phyloP scores from a whole-genome alignment of 495 filamentous ascomycete genomes.

The Penicillium herquei region DNA sequence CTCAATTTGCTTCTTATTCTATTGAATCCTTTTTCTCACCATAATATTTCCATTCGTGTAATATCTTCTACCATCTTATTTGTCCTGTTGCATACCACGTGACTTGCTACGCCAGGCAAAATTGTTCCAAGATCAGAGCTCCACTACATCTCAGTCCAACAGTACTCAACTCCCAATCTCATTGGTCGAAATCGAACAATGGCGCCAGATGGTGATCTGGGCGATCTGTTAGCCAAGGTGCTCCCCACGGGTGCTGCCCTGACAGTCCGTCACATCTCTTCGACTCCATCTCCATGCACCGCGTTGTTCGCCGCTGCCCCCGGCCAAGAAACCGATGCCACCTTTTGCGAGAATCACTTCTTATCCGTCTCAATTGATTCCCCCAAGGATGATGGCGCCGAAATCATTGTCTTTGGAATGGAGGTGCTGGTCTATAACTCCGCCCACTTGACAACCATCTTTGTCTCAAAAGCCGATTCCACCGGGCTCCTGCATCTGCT shows the following conservation, averaged over 20 bases:
- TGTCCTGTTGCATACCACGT: constrained; percentile 13
- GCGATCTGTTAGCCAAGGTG: constrained; percentile 58
- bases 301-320: constrained; percentile 81
- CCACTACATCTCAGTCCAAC: constrained; percentile 19
- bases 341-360: constrained; percentile 88
- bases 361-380: constrained; percentile 65
- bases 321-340: constrained; percentile 62
- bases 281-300: constrained; percentile 67
- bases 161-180: constrained; percentile 18
- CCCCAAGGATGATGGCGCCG: constrained; percentile 29
- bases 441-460: constrained; percentile 76
- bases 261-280: constrained; percentile 83
- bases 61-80: neutral
- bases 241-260: constrained; percentile 71
- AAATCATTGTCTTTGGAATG: constrained; percentile 65
- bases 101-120: constrained; percentile 17
- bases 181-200: constrained; percentile 24
- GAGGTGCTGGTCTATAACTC: constrained; percentile 69
- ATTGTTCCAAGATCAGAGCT: constrained; percentile 10
- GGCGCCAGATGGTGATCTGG: constrained; percentile 36
- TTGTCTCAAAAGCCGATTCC: constrained; percentile 96
- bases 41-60: neutral
- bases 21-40: neutral
- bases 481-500: constrained; percentile 79
- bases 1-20: neutral